Base-by-base conservation (phyloP, 805 yeast species). In the Lipomyces chichibuensis region DNA sequence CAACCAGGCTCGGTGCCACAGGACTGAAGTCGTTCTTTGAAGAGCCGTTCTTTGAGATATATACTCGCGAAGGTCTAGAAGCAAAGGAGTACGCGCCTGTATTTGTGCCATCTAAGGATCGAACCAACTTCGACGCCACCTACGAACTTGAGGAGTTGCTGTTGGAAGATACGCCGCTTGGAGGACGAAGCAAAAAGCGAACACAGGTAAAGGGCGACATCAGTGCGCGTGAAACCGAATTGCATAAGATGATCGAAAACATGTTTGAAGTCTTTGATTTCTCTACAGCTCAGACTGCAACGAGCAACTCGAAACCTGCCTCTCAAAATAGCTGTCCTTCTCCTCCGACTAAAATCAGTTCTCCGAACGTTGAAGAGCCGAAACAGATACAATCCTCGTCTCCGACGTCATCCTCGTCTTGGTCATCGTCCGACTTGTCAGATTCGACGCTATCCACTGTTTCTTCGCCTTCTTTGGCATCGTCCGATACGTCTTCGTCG, bases 21-120 rank as follows among this genome's bases (percentile, higher is more conserved):
- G 97, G 97, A 0, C 88, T 91, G 0, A 82, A 84, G 0, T 97
- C 92, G 73, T 89, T 95, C 53, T 90, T 84, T 78, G 72, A 75
- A 1, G 98, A 94, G 77, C 88, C 90, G 0, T 94, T 89, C 75
- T 92, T 96, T 75, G 78, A 81, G 27, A 86, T 82, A 0, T 69
- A 54, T 49, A 62, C 67, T n/a, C 56, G 53, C 17, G 56, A 29
- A 8, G 65, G 63, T 2, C 71, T 69, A 13, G 71, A 66, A 52
- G 57, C 51, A 20, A 60, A 59, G 25, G 37, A 25, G 13, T 61
- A 35, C 53, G 35, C 59, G 17, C 71, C 71, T 3, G 55, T 66
- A 2, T 69, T 67, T 32, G 65, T 66, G 17, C 71, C 71, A 4
- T 35, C 65, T 20, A n/a, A 27, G 13, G 60, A 49, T 35, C 25